These are phyloP conservation scores for Coemansia sp. DNA, from an alignment of 371 early-diverging fungal species.

Conservation along the genomic window DNA sequence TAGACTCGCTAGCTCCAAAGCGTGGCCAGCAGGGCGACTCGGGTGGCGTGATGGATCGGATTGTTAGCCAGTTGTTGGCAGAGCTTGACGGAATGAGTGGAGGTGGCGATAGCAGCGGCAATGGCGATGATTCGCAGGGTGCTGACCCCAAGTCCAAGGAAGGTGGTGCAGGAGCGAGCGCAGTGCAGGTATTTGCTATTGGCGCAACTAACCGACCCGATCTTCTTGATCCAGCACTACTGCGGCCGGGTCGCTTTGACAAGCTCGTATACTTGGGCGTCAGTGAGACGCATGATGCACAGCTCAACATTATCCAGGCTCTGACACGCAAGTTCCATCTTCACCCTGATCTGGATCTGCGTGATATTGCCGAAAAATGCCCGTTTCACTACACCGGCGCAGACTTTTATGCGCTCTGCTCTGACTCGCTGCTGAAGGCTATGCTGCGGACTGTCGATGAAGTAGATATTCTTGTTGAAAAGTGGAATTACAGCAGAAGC, in stretches of 20 bases:
- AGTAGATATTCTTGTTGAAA: conserved; percentile 63
- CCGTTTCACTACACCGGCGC: conserved; percentile 95
- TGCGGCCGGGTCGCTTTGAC: conserved; percentile 96
- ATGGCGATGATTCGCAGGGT: conserved; percentile 6
- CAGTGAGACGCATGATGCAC: conserved; percentile 78
- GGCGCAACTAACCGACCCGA: conserved; percentile 99
- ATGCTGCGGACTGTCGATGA: conserved; percentile 82
- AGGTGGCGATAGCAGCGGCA: background rate
- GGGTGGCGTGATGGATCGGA: conserved; percentile 98
- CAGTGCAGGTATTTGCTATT: conserved; percentile 94
- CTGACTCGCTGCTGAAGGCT: conserved; percentile 95
- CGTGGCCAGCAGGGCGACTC: conserved; percentile 95
- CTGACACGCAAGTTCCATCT: conserved; percentile 92
- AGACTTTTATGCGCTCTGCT: conserved; percentile 96
- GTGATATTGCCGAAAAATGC: conserved; percentile 73
- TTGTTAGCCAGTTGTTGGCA: conserved; percentile 92
- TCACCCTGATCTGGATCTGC: conserved; percentile 71
- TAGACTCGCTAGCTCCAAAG: conserved; percentile 98
- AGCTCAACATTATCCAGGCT: conserved; percentile 85
- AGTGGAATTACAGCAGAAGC: conserved; percentile 43
- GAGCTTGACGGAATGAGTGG: conserved; percentile 88
- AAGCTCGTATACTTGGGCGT: conserved; percentile 94
- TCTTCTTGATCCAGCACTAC: conserved; percentile 93
- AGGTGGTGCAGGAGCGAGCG: conserved; percentile 7
- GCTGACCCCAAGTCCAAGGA: conserved; percentile 1